phyloP scores from a whole-genome alignment of 129 eudicot species.

The Artemisia tridentata region DNA sequence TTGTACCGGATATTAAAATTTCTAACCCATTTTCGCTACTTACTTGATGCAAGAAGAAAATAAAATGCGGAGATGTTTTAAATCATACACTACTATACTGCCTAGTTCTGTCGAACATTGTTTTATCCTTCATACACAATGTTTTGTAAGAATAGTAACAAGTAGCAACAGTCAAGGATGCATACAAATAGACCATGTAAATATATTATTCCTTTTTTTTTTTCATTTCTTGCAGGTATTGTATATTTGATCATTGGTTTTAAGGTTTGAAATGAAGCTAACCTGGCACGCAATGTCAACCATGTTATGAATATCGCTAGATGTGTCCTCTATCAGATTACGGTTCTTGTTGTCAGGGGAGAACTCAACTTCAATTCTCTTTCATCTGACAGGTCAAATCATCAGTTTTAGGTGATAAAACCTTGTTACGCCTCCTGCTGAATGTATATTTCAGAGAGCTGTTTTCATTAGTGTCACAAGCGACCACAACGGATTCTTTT shows the following conservation, averaged over 20 bases:
- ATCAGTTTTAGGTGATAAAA: constrained; percentile 20
- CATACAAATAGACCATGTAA: constrained; percentile 3
- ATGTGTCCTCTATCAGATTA: constrained; percentile 21
- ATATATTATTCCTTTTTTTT: not conserved
- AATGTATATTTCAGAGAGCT: constrained; percentile 43
- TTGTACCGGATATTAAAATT: not conserved
- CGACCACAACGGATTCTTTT: constrained; percentile 17
- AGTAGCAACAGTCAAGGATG: not conserved
- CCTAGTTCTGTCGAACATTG: not conserved
- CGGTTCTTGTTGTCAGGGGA: constrained; percentile 13
- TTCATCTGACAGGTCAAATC: constrained; percentile 25
- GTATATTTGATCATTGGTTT: not conserved
- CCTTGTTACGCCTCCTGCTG: constrained; percentile 49
- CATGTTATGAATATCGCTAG: constrained; percentile 32
- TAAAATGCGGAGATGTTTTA: not conserved
- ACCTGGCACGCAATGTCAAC: constrained; percentile 59
- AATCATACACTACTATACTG: not conserved
- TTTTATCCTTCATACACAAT: not conserved
- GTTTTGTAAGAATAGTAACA: not conserved
- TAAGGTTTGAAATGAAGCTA: constrained; percentile 12
- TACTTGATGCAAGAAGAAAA: not conserved
- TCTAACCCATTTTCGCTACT: not conserved
- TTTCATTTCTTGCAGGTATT: not conserved
- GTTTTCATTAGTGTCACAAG: constrained; percentile 24
- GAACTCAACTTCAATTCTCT: not conserved